These are phyloP conservation scores for Aaosphaeria pasadenensis DNA, from an alignment of 2,329 filamentous ascomycete genomes.

Conservation along the genomic window DNA sequence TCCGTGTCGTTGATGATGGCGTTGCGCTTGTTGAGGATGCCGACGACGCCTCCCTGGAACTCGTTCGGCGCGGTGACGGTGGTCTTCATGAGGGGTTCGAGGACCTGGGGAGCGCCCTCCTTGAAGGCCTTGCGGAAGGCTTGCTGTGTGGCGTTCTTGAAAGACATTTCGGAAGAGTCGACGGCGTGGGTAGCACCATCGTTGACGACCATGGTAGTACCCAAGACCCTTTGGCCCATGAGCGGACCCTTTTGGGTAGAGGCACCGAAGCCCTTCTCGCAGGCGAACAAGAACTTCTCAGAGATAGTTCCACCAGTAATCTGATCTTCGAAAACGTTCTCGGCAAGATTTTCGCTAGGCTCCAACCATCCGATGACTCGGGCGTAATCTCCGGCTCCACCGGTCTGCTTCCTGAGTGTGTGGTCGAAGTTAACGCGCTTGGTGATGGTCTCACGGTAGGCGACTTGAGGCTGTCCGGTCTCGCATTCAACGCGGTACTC, in stretches of 20 bases:
- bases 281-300: slow-evolving; percentile 93
- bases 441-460: slow-evolving; percentile 92
- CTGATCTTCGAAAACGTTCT: slow-evolving; percentile 82
- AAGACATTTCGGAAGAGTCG: slow-evolving; percentile 94
- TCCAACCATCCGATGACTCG: slow-evolving; percentile 91
- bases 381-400: slow-evolving; percentile 92
- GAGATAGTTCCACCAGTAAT: slow-evolving; percentile 87
- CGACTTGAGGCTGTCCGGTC: slow-evolving; percentile 94
- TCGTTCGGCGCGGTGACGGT: slow-evolving; percentile 93
- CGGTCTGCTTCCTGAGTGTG: slow-evolving; percentile 90
- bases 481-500: slow-evolving; percentile 96
- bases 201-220: slow-evolving; percentile 85
- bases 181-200: slow-evolving; percentile 97
- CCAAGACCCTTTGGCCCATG: slow-evolving; percentile 89
- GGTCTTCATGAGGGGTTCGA: slow-evolving; percentile 98
- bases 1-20: slow-evolving; percentile 95
- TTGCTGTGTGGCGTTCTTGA: slow-evolving; percentile 91
- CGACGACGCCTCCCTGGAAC: slow-evolving; percentile 95
- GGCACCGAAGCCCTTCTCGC: slow-evolving; percentile 87
- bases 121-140: slow-evolving; percentile 94
- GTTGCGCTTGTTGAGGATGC: slow-evolving; percentile 93
- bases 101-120: slow-evolving; percentile 74
- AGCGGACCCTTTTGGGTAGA: slow-evolving; percentile 84
- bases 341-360: slow-evolving; percentile 68
- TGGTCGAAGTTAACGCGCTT: slow-evolving; percentile 82